phyloP scores from a whole-genome alignment of 2,329 filamentous ascomycete species.

The Chaetomium olivaceum region DNA sequence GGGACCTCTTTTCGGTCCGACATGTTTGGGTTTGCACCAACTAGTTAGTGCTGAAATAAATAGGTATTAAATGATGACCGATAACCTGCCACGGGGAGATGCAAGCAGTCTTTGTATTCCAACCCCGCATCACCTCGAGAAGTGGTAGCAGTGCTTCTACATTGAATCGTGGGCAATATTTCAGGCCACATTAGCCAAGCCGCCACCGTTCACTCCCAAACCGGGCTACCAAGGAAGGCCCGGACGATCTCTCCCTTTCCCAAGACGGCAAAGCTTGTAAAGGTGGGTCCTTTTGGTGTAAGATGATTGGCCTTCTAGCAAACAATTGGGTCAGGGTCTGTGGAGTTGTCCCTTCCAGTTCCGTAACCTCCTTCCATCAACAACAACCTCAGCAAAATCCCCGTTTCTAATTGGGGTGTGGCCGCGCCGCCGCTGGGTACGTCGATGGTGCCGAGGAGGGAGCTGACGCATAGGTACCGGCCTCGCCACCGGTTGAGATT shows the following conservation, averaged over 20 bases:
- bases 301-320: too few relatives aligned
- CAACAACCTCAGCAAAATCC: too few relatives aligned
- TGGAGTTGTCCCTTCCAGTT: too few relatives aligned
- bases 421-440: neutral
- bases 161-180: neutral
- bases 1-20: neutral
- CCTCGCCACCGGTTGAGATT: neutral
- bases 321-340: too few relatives aligned
- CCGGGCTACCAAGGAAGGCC: neutral
- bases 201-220: neutral
- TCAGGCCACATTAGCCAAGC: slow-evolving; percentile 1
- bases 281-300: neutral
- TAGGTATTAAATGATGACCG: neutral
- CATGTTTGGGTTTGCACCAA: neutral
- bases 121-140: neutral
- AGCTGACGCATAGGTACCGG: neutral
- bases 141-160: neutral
- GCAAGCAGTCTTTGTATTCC: neutral
- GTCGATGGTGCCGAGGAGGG: neutral
- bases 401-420: too few relatives aligned
- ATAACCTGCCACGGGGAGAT: neutral
- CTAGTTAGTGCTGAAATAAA: neutral
- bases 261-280: neutral
- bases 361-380: too few relatives aligned
- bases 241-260: neutral